phyloP scores from a whole-genome alignment of 306 rosid genomes.

The Ormosia semicastrata region DNA sequence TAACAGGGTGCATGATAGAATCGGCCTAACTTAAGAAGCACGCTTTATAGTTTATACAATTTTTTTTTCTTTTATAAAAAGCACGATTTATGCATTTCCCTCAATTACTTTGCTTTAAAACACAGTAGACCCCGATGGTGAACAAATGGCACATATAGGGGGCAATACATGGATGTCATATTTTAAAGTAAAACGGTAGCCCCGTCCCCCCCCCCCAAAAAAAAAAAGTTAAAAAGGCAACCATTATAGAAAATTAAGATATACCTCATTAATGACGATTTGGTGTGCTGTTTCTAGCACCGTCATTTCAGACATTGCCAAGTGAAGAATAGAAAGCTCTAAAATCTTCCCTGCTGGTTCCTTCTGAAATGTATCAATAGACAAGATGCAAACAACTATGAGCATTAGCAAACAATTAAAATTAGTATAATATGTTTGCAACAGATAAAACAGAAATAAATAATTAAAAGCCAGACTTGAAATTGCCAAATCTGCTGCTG shows the following conservation, averaged over 20 bases:
- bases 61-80: background rate
- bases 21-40: background rate
- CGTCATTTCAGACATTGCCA: slow-evolving; percentile 89
- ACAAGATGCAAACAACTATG: slow-evolving; percentile 16
- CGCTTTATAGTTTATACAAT: background rate
- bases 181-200: background rate
- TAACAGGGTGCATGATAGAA: too few relatives aligned
- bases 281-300: slow-evolving; percentile 73
- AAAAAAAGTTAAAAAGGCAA: background rate
- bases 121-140: background rate
- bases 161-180: background rate
- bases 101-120: background rate
- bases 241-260: background rate
- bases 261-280: slow-evolving; percentile 87
- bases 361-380: slow-evolving; percentile 43
- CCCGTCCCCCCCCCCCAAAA: background rate
- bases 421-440: slow-evolving; percentile 6
- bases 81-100: background rate
- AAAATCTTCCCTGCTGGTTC: slow-evolving; percentile 80
- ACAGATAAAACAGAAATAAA: slow-evolving; percentile 5
- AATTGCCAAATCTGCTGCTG: slow-evolving; percentile 3
- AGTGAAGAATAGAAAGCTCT: slow-evolving; percentile 92
- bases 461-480: slow-evolving; percentile 5
- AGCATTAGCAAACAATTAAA: slow-evolving; percentile 18
- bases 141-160: background rate